phyloP scores from a whole-genome alignment of 225 moss, liverwort and hornwort genomes.

The Takakia lepidozioides region DNA sequence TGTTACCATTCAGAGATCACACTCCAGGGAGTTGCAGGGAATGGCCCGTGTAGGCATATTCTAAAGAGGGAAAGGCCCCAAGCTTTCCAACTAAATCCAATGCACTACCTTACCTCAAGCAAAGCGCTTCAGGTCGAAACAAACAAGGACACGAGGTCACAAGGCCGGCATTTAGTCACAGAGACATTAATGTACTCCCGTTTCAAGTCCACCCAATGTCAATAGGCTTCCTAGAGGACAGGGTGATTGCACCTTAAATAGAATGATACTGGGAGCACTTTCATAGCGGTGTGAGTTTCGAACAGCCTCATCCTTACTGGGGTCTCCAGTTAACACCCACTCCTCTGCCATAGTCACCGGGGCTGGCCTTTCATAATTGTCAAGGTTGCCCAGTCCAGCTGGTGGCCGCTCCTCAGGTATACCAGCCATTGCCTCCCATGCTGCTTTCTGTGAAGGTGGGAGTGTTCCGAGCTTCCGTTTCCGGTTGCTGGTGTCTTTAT shows the following conservation, averaged over 20 bases:
- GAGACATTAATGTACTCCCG: too few relatives aligned
- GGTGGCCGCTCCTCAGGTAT: slow-evolving; percentile 67
- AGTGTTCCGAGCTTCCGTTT: slow-evolving; percentile 81
- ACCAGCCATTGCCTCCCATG: slow-evolving; percentile 97
- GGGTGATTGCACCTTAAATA: slow-evolving; percentile 65
- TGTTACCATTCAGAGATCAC: too few relatives aligned
- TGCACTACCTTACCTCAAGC: too few relatives aligned
- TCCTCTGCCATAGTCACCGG: slow-evolving; percentile 78
- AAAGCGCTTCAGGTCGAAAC: too few relatives aligned
- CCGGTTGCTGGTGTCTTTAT: slow-evolving; percentile 56
- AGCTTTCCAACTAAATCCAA: too few relatives aligned
- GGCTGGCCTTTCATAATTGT: slow-evolving; percentile 72
- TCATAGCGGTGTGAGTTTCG: slow-evolving; percentile 84
- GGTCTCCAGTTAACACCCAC: slow-evolving; percentile 88
- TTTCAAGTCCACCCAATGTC: too few relatives aligned
- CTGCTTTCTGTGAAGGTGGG: slow-evolving; percentile 78
- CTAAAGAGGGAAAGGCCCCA: too few relatives aligned
- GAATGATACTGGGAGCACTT: slow-evolving; percentile 86
- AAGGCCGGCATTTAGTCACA: too few relatives aligned
- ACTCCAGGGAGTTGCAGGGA: too few relatives aligned
- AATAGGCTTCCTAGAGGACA: too few relatives aligned
- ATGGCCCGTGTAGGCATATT: too few relatives aligned
- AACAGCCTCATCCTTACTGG: slow-evolving; percentile 78
- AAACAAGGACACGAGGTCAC: too few relatives aligned
- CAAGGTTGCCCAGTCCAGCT: slow-evolving; percentile 28